A percentile compares a stretch with the other conserved stretches of the same genome.
phyloP scores from a whole-genome alignment of 2,329 filamentous ascomycete genomes.

The Cercospora janseana region DNA sequence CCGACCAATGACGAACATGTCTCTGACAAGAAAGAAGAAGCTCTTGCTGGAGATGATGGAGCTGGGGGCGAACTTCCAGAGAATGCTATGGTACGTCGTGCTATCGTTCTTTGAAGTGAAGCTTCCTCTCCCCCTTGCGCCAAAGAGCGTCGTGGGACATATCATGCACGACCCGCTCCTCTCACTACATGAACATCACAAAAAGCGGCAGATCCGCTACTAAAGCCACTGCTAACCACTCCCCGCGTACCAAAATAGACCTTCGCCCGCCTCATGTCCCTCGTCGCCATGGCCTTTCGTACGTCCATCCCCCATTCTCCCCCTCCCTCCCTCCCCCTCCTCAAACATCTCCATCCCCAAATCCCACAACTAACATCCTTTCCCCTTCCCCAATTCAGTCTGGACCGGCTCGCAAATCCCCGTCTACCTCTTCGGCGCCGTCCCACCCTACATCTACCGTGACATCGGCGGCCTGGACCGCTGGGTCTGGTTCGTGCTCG shows the following conservation, averaged over 20 bases:
- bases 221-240: neutral
- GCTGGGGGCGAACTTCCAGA: constrained; percentile 33
- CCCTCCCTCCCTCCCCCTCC: neutral
- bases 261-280: neutral
- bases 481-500: constrained; percentile 49
- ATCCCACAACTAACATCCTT: neutral
- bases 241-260: neutral
- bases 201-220: neutral
- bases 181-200: no score
- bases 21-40: constrained; percentile 46
- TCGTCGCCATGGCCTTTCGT: constrained; percentile 3
- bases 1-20: constrained; percentile 41
- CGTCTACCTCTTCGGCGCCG: constrained; percentile 47
- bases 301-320: neutral
- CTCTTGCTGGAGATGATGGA: constrained; percentile 49
- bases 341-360: no score
- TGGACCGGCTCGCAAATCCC: constrained; percentile 63
- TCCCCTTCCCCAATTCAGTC: constrained; percentile 33
- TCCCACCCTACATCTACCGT: constrained; percentile 27
- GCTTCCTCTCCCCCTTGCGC: no score
- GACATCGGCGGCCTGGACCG: constrained; percentile 26
- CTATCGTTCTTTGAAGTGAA: no score
- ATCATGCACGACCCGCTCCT: no score
- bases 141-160: no score
- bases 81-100: neutral